A percentile compares a stretch with the other conserved stretches of the same genome.
phyloP scores from a whole-genome alignment of 306 rosid genomes.

The Lithocarpus polystachyus region DNA sequence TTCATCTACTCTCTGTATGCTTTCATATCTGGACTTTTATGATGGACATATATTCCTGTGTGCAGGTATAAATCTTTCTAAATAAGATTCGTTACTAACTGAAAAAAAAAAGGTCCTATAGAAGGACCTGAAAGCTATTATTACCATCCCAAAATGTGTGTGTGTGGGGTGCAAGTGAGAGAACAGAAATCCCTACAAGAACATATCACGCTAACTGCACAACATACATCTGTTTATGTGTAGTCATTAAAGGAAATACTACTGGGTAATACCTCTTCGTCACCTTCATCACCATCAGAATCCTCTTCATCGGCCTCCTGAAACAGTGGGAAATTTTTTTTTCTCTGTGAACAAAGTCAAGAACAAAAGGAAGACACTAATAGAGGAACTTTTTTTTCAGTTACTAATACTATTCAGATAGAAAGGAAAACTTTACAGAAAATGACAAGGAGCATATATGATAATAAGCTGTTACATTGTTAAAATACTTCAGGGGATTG shows the following conservation, averaged over 20 bases:
- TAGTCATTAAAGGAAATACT: background rate
- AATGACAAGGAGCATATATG: background rate
- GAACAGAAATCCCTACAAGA: background rate
- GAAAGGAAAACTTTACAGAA: background rate
- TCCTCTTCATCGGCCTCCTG: conserved; percentile 68
- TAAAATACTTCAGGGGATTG: conserved; percentile 71
- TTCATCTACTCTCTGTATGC: background rate
- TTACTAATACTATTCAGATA: background rate
- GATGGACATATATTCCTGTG: background rate
- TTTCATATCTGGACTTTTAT: too few relatives aligned
- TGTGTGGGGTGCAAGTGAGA: background rate
- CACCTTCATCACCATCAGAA: conserved; percentile 44
- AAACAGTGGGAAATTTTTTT: conserved; percentile 11
- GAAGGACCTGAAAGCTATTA: background rate
- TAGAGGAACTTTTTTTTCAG: background rate
- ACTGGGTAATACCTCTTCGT: conserved; percentile 29
- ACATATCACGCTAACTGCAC: background rate
- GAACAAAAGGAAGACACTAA: background rate
- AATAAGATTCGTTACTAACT: background rate
- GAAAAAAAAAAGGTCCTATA: background rate
- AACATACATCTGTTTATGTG: background rate
- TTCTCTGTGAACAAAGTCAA: background rate
- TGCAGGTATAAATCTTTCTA: background rate
- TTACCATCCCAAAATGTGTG: too few relatives aligned
- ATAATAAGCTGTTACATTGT: conserved; percentile 40